Base-by-base conservation (phyloP, 2,329 filamentous ascomycete genomes). In the Curvularia sp. region DNA sequence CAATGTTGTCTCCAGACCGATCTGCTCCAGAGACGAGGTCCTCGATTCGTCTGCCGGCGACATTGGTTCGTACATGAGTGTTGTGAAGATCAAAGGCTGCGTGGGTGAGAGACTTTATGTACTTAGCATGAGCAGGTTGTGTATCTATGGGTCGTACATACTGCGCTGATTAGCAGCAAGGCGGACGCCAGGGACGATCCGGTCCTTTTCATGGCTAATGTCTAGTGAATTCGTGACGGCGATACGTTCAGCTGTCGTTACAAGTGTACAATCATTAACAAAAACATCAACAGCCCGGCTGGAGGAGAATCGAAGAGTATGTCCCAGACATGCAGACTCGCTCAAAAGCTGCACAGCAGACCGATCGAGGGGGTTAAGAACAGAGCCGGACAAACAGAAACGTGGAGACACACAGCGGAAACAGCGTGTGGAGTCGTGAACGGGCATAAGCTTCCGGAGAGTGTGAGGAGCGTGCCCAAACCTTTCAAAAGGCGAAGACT, bases 231-330 rank as follows among this genome's bases (percentile, higher is more conserved):
- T 39, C 43, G 22, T 3, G 39, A 35, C 30, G 20, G 13, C 0
- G 22, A 38, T 10, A 33, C 39, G 7, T 50, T 24, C 24, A 53
- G 47, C 15, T 33, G 22, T 24, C 15, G 43, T 43, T 18, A 22
- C 18, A 53, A 35, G 54, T 55, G 42, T 42, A 49, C 55, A 50
- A 50, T 41, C 65, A 75, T 70, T 72, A 72, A 66, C 74, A 68
- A 74, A 63, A 66, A 71, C 58, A 66, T 69, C 50, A 70, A 72
- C 74, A 77, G 74, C 61, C 66, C 74, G 74, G 74, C 74, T 77
- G 73, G 59, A 63, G 59, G 42, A 59, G 55, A 61, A 62, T 66
- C 58, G 49, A 65, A 73, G 64, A 46, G 55, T 59, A 55, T 57
- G 66, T 66, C 61, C 60, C 71, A 72, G 70, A 74, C 70, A 74